A percentile compares a stretch with the other conserved stretches of the same genome.
Conservation (phyloP, 2,329 filamentous ascomycete species). For the Apiospora malaysiana region DNA sequence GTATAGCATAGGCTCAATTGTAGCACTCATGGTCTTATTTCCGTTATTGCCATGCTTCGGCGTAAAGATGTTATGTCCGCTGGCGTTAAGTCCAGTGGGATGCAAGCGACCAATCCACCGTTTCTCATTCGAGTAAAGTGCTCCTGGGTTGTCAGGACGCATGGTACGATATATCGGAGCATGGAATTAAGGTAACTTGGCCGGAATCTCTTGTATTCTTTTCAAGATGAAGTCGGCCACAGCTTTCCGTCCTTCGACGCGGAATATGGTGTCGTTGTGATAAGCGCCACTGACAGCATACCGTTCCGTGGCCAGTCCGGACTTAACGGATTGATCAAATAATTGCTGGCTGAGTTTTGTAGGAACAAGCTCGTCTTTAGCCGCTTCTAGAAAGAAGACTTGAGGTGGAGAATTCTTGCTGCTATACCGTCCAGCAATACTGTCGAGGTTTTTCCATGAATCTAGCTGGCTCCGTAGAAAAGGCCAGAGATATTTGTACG, state of each 20-base stretch:
- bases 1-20: neutral
- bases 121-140: neutral
- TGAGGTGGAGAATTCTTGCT: constrained; percentile 37
- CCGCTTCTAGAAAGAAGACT: constrained; percentile 60
- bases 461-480: constrained; percentile 72
- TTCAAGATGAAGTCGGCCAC: constrained; percentile 50
- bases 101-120: too few relatives aligned
- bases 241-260: constrained; percentile 49
- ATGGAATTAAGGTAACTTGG: neutral
- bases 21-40: neutral
- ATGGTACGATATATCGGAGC: neutral
- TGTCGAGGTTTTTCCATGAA: constrained; percentile 56
- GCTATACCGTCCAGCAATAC: constrained; percentile 44
- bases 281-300: constrained; percentile 54
- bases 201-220: constrained; percentile 4
- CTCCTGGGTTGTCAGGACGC: neutral
- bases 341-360: constrained; percentile 54
- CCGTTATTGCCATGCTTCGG: neutral
- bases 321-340: constrained; percentile 51
- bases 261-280: constrained; percentile 62
- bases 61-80: neutral
- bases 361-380: constrained; percentile 65
- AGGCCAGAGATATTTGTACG: constrained; percentile 76
- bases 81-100: neutral
- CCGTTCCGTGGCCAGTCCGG: constrained; percentile 53